phyloP scores from a whole-genome alignment of 306 rosid genomes.

The Inga laurina region DNA sequence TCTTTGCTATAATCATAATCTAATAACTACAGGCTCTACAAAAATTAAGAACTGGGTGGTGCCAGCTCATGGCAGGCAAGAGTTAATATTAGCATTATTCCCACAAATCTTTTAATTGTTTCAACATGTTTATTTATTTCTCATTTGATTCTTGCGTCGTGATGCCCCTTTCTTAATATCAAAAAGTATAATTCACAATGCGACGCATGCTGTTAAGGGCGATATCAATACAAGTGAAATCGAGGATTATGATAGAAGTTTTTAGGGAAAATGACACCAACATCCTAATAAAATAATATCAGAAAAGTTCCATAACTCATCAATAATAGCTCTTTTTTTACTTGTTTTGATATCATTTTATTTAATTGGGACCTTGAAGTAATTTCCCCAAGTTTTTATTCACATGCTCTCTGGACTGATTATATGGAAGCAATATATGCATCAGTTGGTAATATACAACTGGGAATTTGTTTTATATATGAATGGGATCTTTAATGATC shows the following conservation, averaged over 20 bases:
- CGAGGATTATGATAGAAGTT: background rate
- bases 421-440: background rate
- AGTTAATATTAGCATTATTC: background rate
- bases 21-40: conserved; percentile 23
- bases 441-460: background rate
- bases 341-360: too few species aligned
- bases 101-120: background rate
- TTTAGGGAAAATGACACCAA: background rate
- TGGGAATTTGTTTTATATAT: background rate
- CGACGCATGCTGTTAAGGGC: background rate
- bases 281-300: too few species aligned
- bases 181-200: background rate
- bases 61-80: conserved; percentile 57
- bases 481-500: background rate
- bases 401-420: too few species aligned
- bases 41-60: conserved; percentile 52
- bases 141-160: background rate
- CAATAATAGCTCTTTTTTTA: too few species aligned
- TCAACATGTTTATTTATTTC: background rate
- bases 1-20: conserved; percentile 24
- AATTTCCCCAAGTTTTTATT: too few species aligned
- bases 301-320: too few species aligned
- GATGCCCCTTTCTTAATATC: background rate
- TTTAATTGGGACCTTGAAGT: too few species aligned
- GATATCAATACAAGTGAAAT: background rate